phyloP scores from a whole-genome alignment of 225 moss, liverwort and hornwort genomes.

The Asterella californica region DNA sequence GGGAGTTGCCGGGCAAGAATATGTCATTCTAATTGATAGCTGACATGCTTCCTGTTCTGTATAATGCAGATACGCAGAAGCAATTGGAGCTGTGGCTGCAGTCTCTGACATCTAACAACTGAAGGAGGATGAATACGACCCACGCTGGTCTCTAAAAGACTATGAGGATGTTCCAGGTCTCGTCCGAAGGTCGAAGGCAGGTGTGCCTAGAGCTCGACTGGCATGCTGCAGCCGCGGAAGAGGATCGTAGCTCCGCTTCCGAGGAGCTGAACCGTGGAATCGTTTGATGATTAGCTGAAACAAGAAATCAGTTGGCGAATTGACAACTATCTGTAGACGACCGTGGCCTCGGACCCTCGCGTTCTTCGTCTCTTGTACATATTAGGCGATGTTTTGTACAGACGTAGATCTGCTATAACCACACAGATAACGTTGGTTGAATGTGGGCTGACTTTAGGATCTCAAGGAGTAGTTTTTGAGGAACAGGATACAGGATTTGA shows the following conservation, averaged over 20 bases:
- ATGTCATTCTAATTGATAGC: no score
- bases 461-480: neutral
- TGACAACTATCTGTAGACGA: neutral
- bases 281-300: constrained; percentile 14
- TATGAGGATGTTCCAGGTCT: constrained; percentile 2
- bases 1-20: no score
- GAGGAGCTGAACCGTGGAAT: constrained; percentile 5
- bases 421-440: neutral
- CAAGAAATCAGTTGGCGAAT: constrained; percentile 2
- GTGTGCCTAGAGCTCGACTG: neutral
- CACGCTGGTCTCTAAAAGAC: neutral
- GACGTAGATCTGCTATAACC: neutral
- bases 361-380: constrained; percentile 4
- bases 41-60: neutral
- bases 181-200: neutral
- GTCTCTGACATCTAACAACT: constrained; percentile 17
- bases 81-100: constrained; percentile 23
- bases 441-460: constrained; percentile 1
- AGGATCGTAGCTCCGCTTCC: neutral
- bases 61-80: constrained; percentile 17
- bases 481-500: constrained; percentile 15
- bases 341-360: neutral
- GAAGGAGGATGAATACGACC: neutral
- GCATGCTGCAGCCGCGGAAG: neutral
- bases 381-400: constrained; percentile 8